phyloP scores from a whole-genome alignment of 768 basidiomycete species.

The Collybiopsis luxurians region DNA sequence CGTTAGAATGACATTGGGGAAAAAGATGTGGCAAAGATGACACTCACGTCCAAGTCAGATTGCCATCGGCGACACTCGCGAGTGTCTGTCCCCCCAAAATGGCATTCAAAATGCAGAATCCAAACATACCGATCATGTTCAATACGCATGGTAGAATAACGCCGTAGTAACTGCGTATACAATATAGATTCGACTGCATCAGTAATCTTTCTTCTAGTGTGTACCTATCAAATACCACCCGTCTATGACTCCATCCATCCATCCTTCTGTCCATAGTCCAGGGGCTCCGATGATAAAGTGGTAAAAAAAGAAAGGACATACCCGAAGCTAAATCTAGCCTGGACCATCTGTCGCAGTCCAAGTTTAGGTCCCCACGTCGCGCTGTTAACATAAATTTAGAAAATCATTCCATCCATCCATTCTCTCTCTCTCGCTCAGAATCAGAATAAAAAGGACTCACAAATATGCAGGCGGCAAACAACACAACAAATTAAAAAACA shows the following conservation, averaged over 20 bases:
- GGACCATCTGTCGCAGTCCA: conserved; percentile 86
- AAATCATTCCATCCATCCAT: too few species aligned
- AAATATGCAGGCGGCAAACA: conserved; percentile 43
- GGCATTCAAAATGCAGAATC: conserved; percentile 70
- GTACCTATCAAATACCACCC: neutral
- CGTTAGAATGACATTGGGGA: neutral
- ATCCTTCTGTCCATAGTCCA: neutral
- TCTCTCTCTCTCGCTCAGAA: neutral
- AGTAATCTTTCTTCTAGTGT: too few species aligned
- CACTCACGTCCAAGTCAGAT: conserved; percentile 43
- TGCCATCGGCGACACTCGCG: conserved; percentile 36
- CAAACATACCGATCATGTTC: conserved; percentile 62
- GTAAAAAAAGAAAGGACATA: conserved; percentile 17
- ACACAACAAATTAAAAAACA: conserved; percentile 45
- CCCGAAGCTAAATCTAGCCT: conserved; percentile 46
- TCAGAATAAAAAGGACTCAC: conserved; percentile 19
- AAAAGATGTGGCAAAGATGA: neutral
- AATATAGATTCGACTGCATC: neutral
- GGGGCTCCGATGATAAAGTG: neutral
- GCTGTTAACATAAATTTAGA: neutral
- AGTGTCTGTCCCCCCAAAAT: conserved; percentile 66
- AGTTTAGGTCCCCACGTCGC: conserved; percentile 79
- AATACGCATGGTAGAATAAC: conserved; percentile 57
- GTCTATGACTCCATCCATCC: neutral
- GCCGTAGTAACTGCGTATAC: conserved; percentile 55